These are phyloP conservation scores for Amanita bisporigera DNA, from an alignment of 1,284 basidiomycete genomes.

Conservation along the genomic window DNA sequence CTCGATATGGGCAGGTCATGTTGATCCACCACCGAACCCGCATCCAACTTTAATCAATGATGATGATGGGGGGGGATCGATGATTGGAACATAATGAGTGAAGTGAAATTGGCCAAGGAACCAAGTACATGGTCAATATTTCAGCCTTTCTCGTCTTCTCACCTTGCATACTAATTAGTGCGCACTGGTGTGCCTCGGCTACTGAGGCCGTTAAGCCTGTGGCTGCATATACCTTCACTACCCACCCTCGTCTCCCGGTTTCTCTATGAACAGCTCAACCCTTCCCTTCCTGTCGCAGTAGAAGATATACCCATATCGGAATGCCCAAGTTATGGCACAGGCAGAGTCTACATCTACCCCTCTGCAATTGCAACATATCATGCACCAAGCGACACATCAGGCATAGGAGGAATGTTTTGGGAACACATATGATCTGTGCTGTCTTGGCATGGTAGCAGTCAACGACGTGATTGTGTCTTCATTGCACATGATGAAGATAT, in stretches of 20 bases:
- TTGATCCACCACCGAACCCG: background rate
- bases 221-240: background rate
- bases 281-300: background rate
- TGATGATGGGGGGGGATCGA: background rate
- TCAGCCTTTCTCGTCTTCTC: too few species aligned
- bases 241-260: background rate
- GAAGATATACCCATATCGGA: background rate
- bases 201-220: background rate
- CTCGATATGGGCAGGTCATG: background rate
- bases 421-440: slow-evolving; percentile 23
- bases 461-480: slow-evolving; percentile 33
- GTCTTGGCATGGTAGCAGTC: slow-evolving; percentile 19
- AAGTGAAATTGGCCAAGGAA: background rate
- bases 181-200: background rate
- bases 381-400: slow-evolving; percentile 27
- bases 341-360: slow-evolving; percentile 7
- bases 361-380: slow-evolving; percentile 21
- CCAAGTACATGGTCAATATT: too few species aligned
- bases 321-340: background rate
- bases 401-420: slow-evolving; percentile 24
- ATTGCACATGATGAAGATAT: slow-evolving; percentile 16
- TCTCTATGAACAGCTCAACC: background rate
- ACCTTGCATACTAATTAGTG: too few species aligned
- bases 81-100: background rate
- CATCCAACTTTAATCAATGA: background rate